Percentiles rank a stretch among this genome's conserved stretches.
Conservation (phyloP, 1,139 yeast genomes). For the Wickerhamiella pararugosa region DNA sequence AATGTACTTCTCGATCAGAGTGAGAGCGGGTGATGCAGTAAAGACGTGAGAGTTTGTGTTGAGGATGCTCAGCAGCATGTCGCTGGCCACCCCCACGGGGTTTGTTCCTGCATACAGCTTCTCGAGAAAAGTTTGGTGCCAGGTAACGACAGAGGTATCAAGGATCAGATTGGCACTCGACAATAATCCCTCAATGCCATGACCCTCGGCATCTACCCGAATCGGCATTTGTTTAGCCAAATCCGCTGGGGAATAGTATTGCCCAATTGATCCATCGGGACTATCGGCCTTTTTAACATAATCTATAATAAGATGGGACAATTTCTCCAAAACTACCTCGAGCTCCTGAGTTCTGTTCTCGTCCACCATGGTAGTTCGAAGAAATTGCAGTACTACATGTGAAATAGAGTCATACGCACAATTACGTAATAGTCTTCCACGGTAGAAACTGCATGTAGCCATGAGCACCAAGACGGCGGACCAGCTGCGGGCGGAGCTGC, state of each 20-base stretch:
- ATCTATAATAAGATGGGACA: slow-evolving; percentile 25
- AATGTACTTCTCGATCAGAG: slow-evolving; percentile 57
- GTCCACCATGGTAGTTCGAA: slow-evolving; percentile 19
- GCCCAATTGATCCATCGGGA: slow-evolving; percentile 26
- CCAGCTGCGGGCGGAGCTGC: slow-evolving; percentile 4
- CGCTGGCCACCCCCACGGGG: slow-evolving; percentile 70
- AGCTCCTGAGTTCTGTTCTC: slow-evolving; percentile 30
- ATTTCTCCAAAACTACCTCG: slow-evolving; percentile 29
- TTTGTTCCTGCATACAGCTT: slow-evolving; percentile 73
- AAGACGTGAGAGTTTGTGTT: slow-evolving; percentile 80
- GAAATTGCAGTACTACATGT: background rate
- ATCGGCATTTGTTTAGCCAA: slow-evolving; percentile 21
- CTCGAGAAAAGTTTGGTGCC: slow-evolving; percentile 80
- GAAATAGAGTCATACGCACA: background rate
- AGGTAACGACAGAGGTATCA: slow-evolving; percentile 60
- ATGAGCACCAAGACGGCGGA: slow-evolving; percentile 2
- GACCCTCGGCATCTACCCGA: slow-evolving; percentile 24
- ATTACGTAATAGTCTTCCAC: too few species aligned
- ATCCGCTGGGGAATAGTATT: slow-evolving; percentile 25
- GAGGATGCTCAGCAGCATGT: slow-evolving; percentile 49
- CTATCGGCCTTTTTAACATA: slow-evolving; percentile 30
- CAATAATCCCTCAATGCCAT: slow-evolving; percentile 31
- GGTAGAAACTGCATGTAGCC: too few species aligned
- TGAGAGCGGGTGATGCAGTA: slow-evolving; percentile 71
- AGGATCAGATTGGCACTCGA: slow-evolving; percentile 43